Conservation (phyloP, 2,329 filamentous ascomycete genomes). For the Domatiomyces globalis region DNA sequence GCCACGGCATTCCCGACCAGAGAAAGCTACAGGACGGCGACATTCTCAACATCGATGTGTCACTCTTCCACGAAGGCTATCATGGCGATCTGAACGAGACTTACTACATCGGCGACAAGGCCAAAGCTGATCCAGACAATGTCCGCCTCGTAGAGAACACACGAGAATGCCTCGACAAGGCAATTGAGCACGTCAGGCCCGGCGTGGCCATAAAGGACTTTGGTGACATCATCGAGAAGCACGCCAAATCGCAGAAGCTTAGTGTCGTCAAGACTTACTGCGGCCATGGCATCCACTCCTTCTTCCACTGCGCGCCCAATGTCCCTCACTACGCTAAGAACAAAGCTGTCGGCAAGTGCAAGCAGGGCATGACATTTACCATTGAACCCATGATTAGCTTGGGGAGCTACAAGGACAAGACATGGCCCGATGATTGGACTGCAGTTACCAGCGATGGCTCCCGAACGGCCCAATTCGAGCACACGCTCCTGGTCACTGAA, state of each 20-base stretch:
- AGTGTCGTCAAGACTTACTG: slow-evolving; percentile 93
- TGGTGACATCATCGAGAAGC: slow-evolving; percentile 88
- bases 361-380: slow-evolving; percentile 95
- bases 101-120: slow-evolving; percentile 89
- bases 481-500: slow-evolving; percentile 71
- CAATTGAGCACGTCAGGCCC: slow-evolving; percentile 84
- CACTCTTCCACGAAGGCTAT: slow-evolving; percentile 85
- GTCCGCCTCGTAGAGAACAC: slow-evolving; percentile 85
- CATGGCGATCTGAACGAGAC: slow-evolving; percentile 97
- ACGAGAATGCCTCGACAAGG: slow-evolving; percentile 75
- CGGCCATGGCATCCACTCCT: slow-evolving; percentile 82
- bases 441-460: slow-evolving; percentile 84
- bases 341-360: slow-evolving; percentile 87
- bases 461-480: slow-evolving; percentile 86
- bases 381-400: slow-evolving; percentile 98
- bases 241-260: slow-evolving; percentile 72
- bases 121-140: slow-evolving; percentile 66
- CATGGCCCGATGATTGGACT: slow-evolving; percentile 98
- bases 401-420: slow-evolving; percentile 81
- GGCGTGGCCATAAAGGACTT: slow-evolving; percentile 86
- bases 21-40: slow-evolving; percentile 78
- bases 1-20: slow-evolving; percentile 93
- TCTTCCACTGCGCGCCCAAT: slow-evolving; percentile 89
- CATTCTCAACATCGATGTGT: slow-evolving; percentile 93
- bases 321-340: slow-evolving; percentile 97